Conservation (phyloP, 306 rosid genomes). For the Inga oerstediana region DNA sequence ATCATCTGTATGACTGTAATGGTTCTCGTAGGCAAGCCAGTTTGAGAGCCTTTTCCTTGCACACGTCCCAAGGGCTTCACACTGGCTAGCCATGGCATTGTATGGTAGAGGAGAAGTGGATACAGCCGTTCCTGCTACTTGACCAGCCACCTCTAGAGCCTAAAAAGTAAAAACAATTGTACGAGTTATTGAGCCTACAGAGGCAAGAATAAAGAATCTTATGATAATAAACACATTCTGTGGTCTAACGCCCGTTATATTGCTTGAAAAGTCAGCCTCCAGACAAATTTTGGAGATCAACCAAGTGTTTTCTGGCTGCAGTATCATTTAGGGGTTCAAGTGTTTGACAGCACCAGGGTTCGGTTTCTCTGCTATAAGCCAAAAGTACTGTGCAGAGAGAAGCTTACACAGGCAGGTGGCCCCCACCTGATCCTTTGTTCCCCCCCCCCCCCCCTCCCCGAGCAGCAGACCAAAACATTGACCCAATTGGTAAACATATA, state of each 20-base stretch:
- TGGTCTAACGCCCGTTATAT: background rate
- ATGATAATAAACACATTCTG: background rate
- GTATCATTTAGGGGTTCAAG: background rate
- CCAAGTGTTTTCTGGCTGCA: background rate
- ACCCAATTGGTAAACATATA: background rate
- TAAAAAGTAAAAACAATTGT: conserved; percentile 42
- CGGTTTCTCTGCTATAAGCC: background rate
- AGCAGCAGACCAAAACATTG: background rate
- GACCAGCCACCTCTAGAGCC: conserved; percentile 98
- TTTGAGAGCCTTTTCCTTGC: conserved; percentile 84
- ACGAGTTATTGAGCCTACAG: conserved; percentile 9
- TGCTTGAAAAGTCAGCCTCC: conserved; percentile 10
- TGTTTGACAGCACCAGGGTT: background rate
- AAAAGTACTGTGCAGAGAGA: background rate
- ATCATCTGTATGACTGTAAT: conserved; percentile 46
- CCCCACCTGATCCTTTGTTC: background rate
- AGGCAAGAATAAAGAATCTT: background rate
- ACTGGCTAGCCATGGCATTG: conserved; percentile 92
- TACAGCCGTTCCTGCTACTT: conserved; percentile 81
- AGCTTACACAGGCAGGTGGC: background rate
- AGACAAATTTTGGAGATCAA: background rate
- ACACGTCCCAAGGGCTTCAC: conserved; percentile 90
- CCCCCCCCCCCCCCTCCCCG: background rate
- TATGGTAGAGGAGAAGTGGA: conserved; percentile 91
- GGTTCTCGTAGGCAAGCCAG: conserved; percentile 86